Conservation (phyloP, 805 yeast genomes). For the Metschnikowia aberdeeniae region DNA sequence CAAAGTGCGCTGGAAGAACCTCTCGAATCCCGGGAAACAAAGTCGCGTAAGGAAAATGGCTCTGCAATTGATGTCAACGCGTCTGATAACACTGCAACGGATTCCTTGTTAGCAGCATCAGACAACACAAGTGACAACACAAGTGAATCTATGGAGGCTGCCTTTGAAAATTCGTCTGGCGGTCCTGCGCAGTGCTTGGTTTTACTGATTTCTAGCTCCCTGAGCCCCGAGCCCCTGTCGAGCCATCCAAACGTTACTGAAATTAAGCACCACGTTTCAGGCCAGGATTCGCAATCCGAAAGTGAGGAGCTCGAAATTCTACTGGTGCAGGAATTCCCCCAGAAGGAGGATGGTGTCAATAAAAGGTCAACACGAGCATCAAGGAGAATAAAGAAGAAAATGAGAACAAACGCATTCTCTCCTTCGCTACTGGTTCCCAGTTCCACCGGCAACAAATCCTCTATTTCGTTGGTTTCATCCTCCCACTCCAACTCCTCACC, state of each 20-base stretch:
- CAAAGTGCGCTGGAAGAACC: neutral
- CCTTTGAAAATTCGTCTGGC: neutral
- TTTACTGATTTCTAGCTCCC: neutral
- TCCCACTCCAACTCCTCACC: neutral
- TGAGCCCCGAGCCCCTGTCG: neutral
- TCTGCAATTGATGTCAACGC: no score
- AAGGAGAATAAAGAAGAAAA: neutral
- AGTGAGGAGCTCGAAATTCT: constrained; percentile 7
- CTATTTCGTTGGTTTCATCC: neutral
- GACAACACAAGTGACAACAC: no score
- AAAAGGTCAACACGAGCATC: neutral
- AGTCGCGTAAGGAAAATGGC: neutral
- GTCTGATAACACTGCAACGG: no score
- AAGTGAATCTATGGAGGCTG: neutral
- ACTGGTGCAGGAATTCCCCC: constrained; percentile 5
- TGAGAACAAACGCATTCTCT: neutral
- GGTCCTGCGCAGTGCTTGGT: neutral
- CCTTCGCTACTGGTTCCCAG: neutral
- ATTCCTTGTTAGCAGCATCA: no score
- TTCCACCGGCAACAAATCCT: no score
- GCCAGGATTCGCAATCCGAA: neutral
- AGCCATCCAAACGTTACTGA: neutral
- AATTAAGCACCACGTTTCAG: constrained; percentile 1
- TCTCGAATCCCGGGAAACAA: neutral
- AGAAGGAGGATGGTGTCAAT: neutral